Conservation (phyloP, 2,329 filamentous ascomycete species). For the Pseudocercospora eumusae region DNA sequence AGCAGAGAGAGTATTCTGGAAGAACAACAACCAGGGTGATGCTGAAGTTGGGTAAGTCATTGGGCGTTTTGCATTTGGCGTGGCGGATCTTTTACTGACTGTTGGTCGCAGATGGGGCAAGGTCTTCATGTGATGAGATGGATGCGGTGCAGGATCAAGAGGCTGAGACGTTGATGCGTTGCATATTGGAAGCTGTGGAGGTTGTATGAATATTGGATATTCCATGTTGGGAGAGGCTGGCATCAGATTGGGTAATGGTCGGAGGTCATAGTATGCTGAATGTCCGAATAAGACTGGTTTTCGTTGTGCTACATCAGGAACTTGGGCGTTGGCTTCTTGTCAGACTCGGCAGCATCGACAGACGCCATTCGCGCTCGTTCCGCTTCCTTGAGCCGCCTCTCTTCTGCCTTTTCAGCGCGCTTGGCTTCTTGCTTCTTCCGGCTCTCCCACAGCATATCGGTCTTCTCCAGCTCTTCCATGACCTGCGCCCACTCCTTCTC, state of each 20-base stretch:
- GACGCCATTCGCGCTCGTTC: constrained; percentile 13
- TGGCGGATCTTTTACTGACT: constrained; percentile 7
- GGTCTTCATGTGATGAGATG: constrained; percentile 10
- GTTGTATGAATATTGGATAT: background rate
- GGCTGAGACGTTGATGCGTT: background rate
- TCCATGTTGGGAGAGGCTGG: no score
- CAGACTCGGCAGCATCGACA: constrained; percentile 7
- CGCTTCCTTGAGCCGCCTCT: constrained; percentile 26
- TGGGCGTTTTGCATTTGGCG: background rate
- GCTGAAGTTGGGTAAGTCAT: constrained; percentile 29
- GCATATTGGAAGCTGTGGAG: background rate
- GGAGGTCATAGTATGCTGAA: background rate
- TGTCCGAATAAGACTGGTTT: background rate
- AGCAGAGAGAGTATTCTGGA: constrained; percentile 4
- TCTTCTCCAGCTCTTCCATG: constrained; percentile 48
- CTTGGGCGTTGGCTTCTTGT: constrained; percentile 29
- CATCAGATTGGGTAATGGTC: background rate
- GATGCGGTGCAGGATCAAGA: background rate
- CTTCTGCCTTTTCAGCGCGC: constrained; percentile 30
- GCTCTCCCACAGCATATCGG: constrained; percentile 37
- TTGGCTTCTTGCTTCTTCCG: constrained; percentile 35
- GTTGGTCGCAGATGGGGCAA: constrained; percentile 15
- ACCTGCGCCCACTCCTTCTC: constrained; percentile 89
- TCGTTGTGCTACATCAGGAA: constrained; percentile 35
- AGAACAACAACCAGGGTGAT: constrained; percentile 26